Evolutionary conservation across 164 flowering plant species (phyloP).

Genomic region (Saururus chinensis): DNA sequence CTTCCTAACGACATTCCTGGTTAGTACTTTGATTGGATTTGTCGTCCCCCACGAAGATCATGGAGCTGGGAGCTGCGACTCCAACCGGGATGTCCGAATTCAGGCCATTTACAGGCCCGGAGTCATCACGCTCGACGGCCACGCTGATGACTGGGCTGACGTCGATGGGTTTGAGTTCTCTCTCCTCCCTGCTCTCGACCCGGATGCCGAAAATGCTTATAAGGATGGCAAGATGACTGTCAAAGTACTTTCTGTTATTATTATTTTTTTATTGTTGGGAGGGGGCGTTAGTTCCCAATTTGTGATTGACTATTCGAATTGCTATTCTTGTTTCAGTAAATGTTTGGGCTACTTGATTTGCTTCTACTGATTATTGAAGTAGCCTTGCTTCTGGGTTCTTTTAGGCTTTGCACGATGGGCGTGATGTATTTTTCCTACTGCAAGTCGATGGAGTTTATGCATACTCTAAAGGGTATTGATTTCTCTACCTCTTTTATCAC

Average conservation of each 20-base stretch:
- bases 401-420: conserved; percentile 88
- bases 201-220: conserved; percentile 65
- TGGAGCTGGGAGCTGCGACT: conserved; percentile 59
- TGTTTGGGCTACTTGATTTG: no score
- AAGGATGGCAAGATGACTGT: conserved; percentile 69
- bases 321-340: no score
- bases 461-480: conserved; percentile 61
- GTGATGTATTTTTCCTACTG: conserved; percentile 61
- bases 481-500: not conserved
- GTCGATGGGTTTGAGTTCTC: conserved; percentile 71
- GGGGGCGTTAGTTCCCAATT: no score
- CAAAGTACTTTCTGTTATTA: conserved; percentile 34
- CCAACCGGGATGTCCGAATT: conserved; percentile 39
- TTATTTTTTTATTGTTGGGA: conserved; percentile 1
- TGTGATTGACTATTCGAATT: not conserved
- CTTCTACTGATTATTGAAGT: no score
- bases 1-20: conserved; percentile 8
- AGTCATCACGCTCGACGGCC: conserved; percentile 73
- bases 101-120: conserved; percentile 62
- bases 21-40: conserved; percentile 7
- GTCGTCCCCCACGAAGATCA: conserved; percentile 57
- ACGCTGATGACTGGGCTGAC: conserved; percentile 68
- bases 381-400: no score
- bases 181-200: conserved; percentile 89
- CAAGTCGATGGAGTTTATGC: conserved; percentile 82